A percentile compares a stretch with the other conserved stretches of the same genome.
Conservation (phyloP, 805 yeast species). For the Wickerhamiella spandovensis region DNA sequence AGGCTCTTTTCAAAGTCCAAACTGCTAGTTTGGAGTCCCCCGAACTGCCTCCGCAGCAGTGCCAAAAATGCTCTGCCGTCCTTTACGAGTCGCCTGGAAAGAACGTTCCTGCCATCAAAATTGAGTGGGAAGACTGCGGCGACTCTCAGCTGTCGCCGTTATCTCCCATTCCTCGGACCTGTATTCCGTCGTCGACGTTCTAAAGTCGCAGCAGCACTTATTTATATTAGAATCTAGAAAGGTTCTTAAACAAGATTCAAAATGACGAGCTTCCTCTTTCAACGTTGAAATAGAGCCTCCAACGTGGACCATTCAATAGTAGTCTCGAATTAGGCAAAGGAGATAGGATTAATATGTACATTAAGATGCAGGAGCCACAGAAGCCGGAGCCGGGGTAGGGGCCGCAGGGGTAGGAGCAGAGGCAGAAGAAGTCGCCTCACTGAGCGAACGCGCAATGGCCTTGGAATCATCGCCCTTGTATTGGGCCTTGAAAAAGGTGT, state of each 20-base stretch:
- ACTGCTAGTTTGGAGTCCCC: neutral
- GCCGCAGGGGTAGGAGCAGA: neutral
- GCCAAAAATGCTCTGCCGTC: neutral
- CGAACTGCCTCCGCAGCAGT: neutral
- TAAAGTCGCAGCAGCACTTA: too few relatives aligned
- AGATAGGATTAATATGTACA: neutral
- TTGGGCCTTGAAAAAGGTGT: conserved; percentile 61
- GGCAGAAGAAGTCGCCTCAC: neutral
- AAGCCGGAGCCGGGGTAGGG: neutral
- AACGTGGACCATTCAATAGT: too few relatives aligned
- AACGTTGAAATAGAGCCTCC: too few relatives aligned
- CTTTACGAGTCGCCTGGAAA: neutral
- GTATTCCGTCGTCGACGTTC: neutral
- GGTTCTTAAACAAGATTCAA: too few relatives aligned
- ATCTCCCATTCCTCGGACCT: neutral
- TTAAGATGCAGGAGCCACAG: neutral
- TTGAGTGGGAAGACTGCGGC: neutral
- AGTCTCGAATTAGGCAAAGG: too few relatives aligned
- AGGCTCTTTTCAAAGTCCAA: conserved; percentile 8
- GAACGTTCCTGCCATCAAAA: neutral
- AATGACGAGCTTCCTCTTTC: too few relatives aligned
- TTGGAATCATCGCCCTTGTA: conserved; percentile 13
- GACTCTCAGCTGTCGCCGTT: neutral
- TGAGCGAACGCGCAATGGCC: conserved; percentile 10
- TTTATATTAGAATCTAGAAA: too few relatives aligned